These are phyloP conservation scores for Mimosa pudica DNA, from an alignment of 306 rosid genomes.

Conservation along the genomic window DNA sequence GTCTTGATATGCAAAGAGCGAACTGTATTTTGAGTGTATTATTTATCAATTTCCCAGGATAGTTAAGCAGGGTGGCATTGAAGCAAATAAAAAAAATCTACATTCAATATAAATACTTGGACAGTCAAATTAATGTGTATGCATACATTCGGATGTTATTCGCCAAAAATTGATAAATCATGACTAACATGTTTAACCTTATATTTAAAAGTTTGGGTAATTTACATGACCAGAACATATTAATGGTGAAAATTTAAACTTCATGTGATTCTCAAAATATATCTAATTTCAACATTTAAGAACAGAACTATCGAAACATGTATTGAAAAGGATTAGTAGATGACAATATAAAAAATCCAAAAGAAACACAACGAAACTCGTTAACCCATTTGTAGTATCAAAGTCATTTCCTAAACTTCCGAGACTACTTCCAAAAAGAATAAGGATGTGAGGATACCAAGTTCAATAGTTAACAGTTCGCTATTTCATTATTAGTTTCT, in stretches of 20 bases:
- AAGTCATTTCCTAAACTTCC: too few relatives aligned
- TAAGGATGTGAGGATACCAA: too few relatives aligned
- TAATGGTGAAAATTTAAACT: not conserved
- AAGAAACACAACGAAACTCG: not conserved
- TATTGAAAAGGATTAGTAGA: not conserved
- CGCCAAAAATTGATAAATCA: not conserved
- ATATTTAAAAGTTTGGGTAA: not conserved
- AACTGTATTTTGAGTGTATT: not conserved
- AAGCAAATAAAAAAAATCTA: not conserved
- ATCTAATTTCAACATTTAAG: not conserved
- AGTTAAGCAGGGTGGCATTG: not conserved
- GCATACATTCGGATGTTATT: too few relatives aligned
- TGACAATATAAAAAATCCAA: not conserved
- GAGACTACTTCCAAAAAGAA: too few relatives aligned
- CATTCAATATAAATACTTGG: too few relatives aligned
- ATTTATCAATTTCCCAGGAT: not conserved
- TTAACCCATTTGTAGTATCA: not conserved
- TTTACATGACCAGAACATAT: not conserved
- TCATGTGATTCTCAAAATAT: not conserved
- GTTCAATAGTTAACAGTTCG: too few relatives aligned
- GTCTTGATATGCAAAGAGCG: not conserved
- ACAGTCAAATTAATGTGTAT: too few relatives aligned
- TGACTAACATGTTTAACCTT: not conserved
- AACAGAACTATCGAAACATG: not conserved
- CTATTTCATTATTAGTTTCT: too few relatives aligned